Evolutionary conservation across 2,329 filamentous ascomycete species (phyloP).

Genomic region (Neonectria hederae): DNA sequence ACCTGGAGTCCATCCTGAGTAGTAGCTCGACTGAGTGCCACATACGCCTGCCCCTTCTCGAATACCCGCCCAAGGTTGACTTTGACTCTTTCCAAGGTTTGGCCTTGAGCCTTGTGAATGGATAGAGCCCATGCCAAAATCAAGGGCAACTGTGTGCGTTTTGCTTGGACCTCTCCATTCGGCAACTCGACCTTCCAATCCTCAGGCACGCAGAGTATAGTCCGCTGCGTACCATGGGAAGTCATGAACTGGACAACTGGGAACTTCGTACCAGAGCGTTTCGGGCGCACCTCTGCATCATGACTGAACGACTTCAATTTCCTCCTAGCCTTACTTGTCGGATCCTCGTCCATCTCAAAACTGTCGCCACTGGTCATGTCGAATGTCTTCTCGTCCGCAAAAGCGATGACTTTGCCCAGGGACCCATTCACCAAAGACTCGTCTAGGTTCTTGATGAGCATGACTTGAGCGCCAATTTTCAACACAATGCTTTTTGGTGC

Average conservation of each 20-base stretch:
- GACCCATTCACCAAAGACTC: conserved; percentile 94
- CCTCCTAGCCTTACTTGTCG: conserved; percentile 60
- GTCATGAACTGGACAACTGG: conserved; percentile 87
- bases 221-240: conserved; percentile 71
- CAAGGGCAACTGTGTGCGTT: conserved; percentile 82
- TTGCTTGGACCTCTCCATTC: conserved; percentile 91
- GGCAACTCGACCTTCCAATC: conserved; percentile 98
- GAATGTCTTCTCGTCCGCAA: conserved; percentile 52
- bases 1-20: conserved; percentile 89
- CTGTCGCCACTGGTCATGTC: conserved; percentile 54
- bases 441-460: conserved; percentile 99
- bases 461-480: conserved; percentile 94
- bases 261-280: conserved; percentile 64
- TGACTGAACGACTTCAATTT: conserved; percentile 64
- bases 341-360: conserved; percentile 49
- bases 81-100: conserved; percentile 92
- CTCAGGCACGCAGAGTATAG: conserved; percentile 83
- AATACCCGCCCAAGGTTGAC: conserved; percentile 93
- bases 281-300: conserved; percentile 55
- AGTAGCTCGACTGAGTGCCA: conserved; percentile 92
- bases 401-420: conserved; percentile 77
- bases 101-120: conserved; percentile 97
- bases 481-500: conserved; percentile 82
- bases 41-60: conserved; percentile 97
- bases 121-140: conserved; percentile 97